phyloP scores from a whole-genome alignment of 345 rosid species.

The Eucalyptus virginea region DNA sequence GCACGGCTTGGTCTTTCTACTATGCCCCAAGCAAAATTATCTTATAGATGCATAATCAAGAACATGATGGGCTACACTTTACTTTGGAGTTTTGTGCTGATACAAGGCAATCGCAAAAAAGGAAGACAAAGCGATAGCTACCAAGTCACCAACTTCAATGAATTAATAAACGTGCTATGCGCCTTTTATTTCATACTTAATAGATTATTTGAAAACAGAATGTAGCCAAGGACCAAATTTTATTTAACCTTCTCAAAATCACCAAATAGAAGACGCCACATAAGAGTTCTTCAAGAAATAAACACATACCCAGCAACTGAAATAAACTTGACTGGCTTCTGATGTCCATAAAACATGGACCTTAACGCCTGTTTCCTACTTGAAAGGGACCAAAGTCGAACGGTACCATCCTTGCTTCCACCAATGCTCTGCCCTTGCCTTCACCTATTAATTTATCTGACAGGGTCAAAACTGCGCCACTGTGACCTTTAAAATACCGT shows the following conservation, averaged over 20 bases:
- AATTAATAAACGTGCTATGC: background rate
- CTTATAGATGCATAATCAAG: background rate
- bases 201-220: background rate
- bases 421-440: constrained; percentile 20
- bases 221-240: background rate
- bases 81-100: background rate
- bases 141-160: background rate
- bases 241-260: background rate
- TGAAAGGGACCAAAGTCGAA: constrained; percentile 65
- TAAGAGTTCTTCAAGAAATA: background rate
- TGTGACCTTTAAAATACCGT: constrained; percentile 40
- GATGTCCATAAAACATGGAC: constrained; percentile 49
- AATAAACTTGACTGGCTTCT: constrained; percentile 35
- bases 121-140: background rate
- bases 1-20: background rate
- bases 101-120: background rate
- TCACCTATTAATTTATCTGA: constrained; percentile 52
- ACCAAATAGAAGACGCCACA: background rate
- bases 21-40: background rate
- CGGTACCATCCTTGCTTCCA: constrained; percentile 56
- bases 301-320: constrained; percentile 50
- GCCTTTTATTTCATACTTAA: background rate
- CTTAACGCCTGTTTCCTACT: constrained; percentile 35
- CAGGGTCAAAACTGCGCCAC: constrained; percentile 37
- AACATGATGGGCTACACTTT: background rate